Percentiles rank a stretch among this genome's conserved stretches.
Conservation (phyloP, 176 grass and related monocot species). For the Ananas comosus region DNA sequence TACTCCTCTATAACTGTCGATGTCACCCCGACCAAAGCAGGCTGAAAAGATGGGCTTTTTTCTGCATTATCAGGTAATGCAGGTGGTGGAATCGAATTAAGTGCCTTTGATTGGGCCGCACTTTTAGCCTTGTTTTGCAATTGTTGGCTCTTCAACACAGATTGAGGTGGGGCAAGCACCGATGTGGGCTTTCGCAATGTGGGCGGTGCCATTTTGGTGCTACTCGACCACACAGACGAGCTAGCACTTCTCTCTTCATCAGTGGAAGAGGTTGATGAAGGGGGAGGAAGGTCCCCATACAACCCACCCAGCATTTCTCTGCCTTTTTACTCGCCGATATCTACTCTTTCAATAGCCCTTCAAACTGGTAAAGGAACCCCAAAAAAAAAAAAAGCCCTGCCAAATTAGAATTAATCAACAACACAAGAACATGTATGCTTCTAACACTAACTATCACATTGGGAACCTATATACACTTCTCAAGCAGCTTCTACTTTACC, state of each 20-base stretch:
- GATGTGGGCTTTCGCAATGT: constrained; percentile 76
- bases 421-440: background rate
- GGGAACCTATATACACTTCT: background rate
- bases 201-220: constrained; percentile 83
- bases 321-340: background rate
- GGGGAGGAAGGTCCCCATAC: constrained; percentile 93
- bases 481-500: background rate
- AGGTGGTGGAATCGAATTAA: background rate
- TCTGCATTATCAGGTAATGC: constrained; percentile 8
- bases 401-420: background rate
- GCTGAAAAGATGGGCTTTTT: constrained; percentile 36
- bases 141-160: constrained; percentile 50
- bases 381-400: background rate
- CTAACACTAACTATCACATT: background rate
- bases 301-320: constrained; percentile 71
- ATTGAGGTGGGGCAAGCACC: constrained; percentile 51
- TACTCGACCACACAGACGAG: constrained; percentile 82
- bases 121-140: constrained; percentile 26
- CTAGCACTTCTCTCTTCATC: constrained; percentile 70
- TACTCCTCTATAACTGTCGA: constrained; percentile 90
- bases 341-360: background rate
- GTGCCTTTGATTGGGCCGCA: constrained; percentile 19
- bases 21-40: constrained; percentile 62
- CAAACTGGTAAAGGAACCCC: background rate
- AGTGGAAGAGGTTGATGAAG: constrained; percentile 43